Evolutionary conservation across 1,139 yeast genomes (phyloP), one percentile per base, ranked within the genome.

Genomic region (Geotrichum aggregatum): DNA sequence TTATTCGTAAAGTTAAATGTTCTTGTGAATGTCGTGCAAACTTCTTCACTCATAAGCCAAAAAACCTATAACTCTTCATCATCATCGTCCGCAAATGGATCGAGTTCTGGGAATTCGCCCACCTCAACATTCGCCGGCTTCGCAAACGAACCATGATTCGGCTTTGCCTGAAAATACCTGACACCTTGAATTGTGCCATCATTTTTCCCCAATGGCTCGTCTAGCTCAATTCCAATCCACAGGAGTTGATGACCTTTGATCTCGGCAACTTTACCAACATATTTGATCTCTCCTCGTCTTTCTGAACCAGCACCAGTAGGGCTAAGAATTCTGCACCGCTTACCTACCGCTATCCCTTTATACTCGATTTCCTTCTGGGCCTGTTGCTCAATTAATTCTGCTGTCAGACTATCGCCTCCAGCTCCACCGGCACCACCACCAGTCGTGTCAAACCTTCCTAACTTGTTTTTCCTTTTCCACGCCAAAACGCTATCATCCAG

Each of bases 161-260:
- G 70, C 13, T 61, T 61, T 40, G 87, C 77, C 1, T 73, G 68
- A 60, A 91, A 91, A 66, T 89, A 87, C 45, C 72, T 60, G 0
- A 70, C 68, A 0, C 87, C 94, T 28, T 80, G 73, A 0, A 89
- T 79, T 1, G 83, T 70, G 0, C 98, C 98, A 62, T 89, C 79
- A 61, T 91, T 88, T 66, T 83, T 86, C 1, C 97, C 98, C 0
- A 63, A 63, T 0, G 84, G 79, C 13, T 71, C 70, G 30, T 78
- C 80, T 35, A 88, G 73, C 61, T 84, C 88, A 2, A 91, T 74
- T 0, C 97, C 98, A 11, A 83, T 73, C 98, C 98, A 91, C 10
- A 52, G 35, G 35, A 31, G 52, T 22, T 40, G 47, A 3, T 55
- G 49, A 6, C 56, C 52, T n/a, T 57, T 81, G 49, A 87, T 76